Base-by-base conservation (phyloP, 768 basidiomycete genomes). In the Atractiella rhizophila region DNA sequence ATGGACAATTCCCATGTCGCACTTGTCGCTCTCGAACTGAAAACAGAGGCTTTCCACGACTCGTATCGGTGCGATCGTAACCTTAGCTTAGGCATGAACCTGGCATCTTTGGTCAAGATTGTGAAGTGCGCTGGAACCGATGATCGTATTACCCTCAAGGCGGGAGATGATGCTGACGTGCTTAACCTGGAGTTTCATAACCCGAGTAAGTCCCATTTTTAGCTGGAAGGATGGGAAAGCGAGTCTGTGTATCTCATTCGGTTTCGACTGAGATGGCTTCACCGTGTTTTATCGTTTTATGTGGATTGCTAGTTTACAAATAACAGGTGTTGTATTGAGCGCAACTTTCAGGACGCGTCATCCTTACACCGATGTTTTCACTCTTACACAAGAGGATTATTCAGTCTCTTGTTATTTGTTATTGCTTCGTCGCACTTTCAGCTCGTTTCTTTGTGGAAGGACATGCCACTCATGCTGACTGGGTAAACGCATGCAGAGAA, bases 1-100 rank as follows among this genome's bases (percentile, higher is more conserved):
- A 98, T 96, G 88, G 91, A 96, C 64, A 96, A 94, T 68, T 91
- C 88, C 2, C 88, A 96, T 60, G 88, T 98, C 54, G 91, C 88
- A 1, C 77, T 96, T 50, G 88, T 98, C 29, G 65, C 81, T 7
- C 82, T 91, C 35, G 69, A 76, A 46, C 68, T 98, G 24, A 63
- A 74, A 29, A 69, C 71, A 1, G 63, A 68, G 0, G 81, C 80
- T 25, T 96, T 98, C 68, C 67, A 70, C 51, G 51, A 58, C 35
- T 64, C 67, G 39, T 98, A 76, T 61, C 75, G 91, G 49, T 96
- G 88, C 57, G 91, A 98, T 61, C 70, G 85, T 5, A 79, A 86
- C 26, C 80, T 96, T 69, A 77, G 79, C 0, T 68, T 86, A 20
- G 82, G 81, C 43, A 73, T 80, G 53, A 79, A 88, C 62, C 66